Conservation (phyloP, 805 yeast species). For the Deakozyma indianensis region DNA sequence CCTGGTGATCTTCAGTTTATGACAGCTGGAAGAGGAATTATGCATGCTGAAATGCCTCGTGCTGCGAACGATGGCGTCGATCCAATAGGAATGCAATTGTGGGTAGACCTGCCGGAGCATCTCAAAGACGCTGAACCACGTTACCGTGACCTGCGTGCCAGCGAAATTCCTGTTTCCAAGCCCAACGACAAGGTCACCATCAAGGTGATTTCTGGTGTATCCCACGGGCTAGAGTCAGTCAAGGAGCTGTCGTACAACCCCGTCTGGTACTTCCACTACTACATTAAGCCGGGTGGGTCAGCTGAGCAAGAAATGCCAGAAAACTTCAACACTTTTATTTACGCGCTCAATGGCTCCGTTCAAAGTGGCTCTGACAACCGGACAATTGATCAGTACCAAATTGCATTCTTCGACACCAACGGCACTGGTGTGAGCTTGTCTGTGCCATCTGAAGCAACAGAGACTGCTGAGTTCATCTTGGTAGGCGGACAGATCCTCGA, state of each 20-base stretch:
- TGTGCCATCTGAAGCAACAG: conserved; percentile 11
- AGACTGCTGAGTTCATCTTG: conserved; percentile 9
- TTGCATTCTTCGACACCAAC: conserved; percentile 11
- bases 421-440: conserved; percentile 14
- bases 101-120: conserved; percentile 70
- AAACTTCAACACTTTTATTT: conserved; percentile 26
- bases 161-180: conserved; percentile 33
- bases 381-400: conserved; percentile 9
- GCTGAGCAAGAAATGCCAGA: conserved; percentile 45
- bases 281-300: conserved; percentile 48
- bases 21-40: conserved; percentile 86
- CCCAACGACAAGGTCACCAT: conserved; percentile 34
- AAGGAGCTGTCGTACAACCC: conserved; percentile 75
- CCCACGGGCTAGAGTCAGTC: conserved; percentile 59
- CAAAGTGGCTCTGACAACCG: conserved; percentile 9
- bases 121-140: conserved; percentile 55
- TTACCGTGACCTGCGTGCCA: conserved; percentile 58
- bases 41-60: conserved; percentile 79
- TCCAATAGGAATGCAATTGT: conserved; percentile 60
- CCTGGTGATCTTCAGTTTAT: conserved; percentile 85
- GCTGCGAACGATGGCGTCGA: conserved; percentile 27
- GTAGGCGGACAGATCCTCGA: conserved; percentile 17
- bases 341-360: conserved; percentile 16
- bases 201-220: conserved; percentile 61
- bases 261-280: conserved; percentile 55